These are phyloP conservation scores for Cucurbita maxima DNA, from an alignment of 306 rosid species.

Conservation along the genomic window DNA sequence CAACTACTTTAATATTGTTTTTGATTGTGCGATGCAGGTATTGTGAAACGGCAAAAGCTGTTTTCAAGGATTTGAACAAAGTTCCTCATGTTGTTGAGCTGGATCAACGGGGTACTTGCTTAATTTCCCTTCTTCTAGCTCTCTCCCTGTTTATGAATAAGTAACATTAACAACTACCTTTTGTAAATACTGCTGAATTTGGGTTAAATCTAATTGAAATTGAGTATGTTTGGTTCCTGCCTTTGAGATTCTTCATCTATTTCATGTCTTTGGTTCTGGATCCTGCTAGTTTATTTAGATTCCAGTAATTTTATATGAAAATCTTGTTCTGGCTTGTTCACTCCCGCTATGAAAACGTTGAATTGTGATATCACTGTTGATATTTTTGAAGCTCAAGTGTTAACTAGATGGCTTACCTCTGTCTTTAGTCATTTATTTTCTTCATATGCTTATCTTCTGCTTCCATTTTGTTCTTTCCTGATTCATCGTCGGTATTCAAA, in stretches of 20 bases:
- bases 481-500: not conserved
- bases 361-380: not conserved
- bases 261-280: too few relatives aligned
- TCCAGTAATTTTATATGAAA: too few relatives aligned
- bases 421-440: not conserved
- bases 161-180: not conserved
- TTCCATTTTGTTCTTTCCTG: not conserved
- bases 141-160: not conserved
- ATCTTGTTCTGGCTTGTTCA: not conserved
- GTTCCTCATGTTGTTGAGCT: slow-evolving; percentile 74
- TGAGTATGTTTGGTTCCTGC: not conserved
- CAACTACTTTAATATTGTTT: not conserved
- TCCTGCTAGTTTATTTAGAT: too few relatives aligned
- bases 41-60: slow-evolving; percentile 68
- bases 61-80: slow-evolving; percentile 65
- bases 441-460: not conserved
- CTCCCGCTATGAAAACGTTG: not conserved
- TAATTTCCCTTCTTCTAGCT: not conserved
- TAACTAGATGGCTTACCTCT: not conserved
- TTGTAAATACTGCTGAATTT: not conserved
- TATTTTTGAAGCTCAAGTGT: not conserved
- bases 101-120: slow-evolving; percentile 58
- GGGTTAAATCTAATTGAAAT: not conserved
- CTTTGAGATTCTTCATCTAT: too few relatives aligned
- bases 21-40: slow-evolving; percentile 29